Evolutionary conservation across 805 yeast species (phyloP), one percentile per base, ranked within the genome.

Genomic region (Lachancea mirantina): DNA sequence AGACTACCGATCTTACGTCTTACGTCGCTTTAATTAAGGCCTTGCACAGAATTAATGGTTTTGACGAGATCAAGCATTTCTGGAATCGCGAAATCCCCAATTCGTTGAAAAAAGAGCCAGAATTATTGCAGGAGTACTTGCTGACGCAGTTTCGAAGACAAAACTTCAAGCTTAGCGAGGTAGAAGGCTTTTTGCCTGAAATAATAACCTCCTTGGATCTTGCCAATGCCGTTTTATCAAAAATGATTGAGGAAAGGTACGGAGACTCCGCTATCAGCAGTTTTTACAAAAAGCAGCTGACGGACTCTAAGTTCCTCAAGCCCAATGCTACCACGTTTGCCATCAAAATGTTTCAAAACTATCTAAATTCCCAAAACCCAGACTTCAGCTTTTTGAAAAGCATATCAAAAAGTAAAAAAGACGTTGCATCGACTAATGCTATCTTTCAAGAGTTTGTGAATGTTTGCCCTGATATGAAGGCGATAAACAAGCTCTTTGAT

Each of bases 81-180:
- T 55, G 55, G 52, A 36, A 31, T 4, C 28, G 42, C 13, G 59
- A 55, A 19, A 32, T 54, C 11, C 49, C 58, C 7, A 19, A 27
- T 9, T 42, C 40, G 1, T 17, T 47, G 20, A 52, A 49, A 28
- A 17, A 36, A 13, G 33, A 47, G 14, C 41, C 39, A 8, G 19
- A 21, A 5, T 30, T 55, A 8, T 23, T 33, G 10, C 57, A 55
- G 29, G 34, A 47, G 13, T 50, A 50, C 30, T 36, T 51, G 17
- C 20, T 32, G 10, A 32, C 43, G 7, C 21, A 45, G 17, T 34
- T 47, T 14, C 36, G 36, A 14, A 22, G 27, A 11, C 32, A 33
- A 24, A 38, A 35, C 9, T 24, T 29, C 14, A 32, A 32, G 8
- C 38, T 36, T 18, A 29, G 33, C 8, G 40, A 37, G 3, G 15